These are phyloP conservation scores for Stropharia rugosoannulata DNA, from an alignment of 768 basidiomycete species.

Conservation along the genomic window DNA sequence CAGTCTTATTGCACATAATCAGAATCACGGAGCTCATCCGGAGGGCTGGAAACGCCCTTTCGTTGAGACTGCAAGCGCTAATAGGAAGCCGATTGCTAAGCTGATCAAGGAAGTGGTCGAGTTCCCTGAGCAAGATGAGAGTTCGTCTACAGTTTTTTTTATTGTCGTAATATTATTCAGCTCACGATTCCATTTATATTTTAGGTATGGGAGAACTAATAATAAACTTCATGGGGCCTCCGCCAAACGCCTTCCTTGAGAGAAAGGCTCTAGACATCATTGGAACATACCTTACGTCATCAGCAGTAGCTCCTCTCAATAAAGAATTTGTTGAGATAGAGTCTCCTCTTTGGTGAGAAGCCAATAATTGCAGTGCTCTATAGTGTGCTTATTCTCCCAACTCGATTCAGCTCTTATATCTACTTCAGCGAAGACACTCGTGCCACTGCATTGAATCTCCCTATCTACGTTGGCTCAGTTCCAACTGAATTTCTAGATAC, in stretches of 20 bases:
- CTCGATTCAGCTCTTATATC: constrained; percentile 66
- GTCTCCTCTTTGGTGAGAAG: constrained; percentile 77
- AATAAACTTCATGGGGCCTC: constrained; percentile 78
- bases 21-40: constrained; percentile 69
- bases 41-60: constrained; percentile 92
- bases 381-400: neutral
- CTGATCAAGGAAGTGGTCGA: constrained; percentile 70
- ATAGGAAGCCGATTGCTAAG: constrained; percentile 47
- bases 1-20: constrained; percentile 70
- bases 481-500: constrained; percentile 76
- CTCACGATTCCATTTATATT: neutral
- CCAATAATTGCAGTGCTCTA: neutral
- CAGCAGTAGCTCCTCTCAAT: constrained; percentile 75
- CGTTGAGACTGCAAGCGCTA: constrained; percentile 79
- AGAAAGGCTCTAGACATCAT: constrained; percentile 85
- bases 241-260: constrained; percentile 67
- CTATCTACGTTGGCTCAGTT: constrained; percentile 80
- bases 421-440: constrained; percentile 79
- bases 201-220: constrained; percentile 77
- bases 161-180: neutral
- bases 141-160: constrained; percentile 27
- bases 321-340: constrained; percentile 94
- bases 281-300: constrained; percentile 86
- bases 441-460: constrained; percentile 69
- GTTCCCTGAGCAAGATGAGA: constrained; percentile 97